Evolutionary conservation across 495 filamentous ascomycete species (phyloP).

Genomic region (Neurospora sp.): DNA sequence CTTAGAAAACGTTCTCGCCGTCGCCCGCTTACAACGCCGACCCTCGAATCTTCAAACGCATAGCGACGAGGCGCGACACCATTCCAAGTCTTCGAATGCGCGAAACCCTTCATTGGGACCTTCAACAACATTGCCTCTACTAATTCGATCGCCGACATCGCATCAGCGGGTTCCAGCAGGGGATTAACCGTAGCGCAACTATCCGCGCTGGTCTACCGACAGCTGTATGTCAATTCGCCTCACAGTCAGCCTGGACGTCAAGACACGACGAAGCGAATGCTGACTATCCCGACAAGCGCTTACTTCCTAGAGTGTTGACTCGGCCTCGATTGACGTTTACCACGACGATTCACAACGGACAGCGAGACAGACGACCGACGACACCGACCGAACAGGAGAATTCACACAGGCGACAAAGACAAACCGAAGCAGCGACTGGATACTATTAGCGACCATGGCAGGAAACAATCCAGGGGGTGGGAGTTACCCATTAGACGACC

Average conservation of each 20-base stretch:
- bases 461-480: not conserved
- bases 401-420: not conserved
- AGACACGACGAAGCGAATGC: not conserved
- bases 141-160: not conserved
- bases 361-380: not conserved
- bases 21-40: not conserved
- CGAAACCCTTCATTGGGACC: not conserved
- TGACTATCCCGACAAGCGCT: not conserved
- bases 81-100: not conserved
- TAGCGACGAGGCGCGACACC: not conserved
- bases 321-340: not conserved
- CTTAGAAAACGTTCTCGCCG: not conserved
- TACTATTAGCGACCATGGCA: not conserved
- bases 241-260: not conserved
- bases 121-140: not conserved
- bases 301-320: not conserved
- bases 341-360: not conserved
- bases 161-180: not conserved
- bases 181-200: not conserved
- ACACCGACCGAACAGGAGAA: not conserved
- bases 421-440: not conserved
- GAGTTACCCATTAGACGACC: not conserved
- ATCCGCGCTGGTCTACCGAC: not conserved
- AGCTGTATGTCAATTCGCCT: not conserved
- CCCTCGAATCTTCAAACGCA: not conserved